Evolutionary conservation across 768 basidiomycete species (phyloP).

Genomic region (Macrolepiota dolichaula): DNA sequence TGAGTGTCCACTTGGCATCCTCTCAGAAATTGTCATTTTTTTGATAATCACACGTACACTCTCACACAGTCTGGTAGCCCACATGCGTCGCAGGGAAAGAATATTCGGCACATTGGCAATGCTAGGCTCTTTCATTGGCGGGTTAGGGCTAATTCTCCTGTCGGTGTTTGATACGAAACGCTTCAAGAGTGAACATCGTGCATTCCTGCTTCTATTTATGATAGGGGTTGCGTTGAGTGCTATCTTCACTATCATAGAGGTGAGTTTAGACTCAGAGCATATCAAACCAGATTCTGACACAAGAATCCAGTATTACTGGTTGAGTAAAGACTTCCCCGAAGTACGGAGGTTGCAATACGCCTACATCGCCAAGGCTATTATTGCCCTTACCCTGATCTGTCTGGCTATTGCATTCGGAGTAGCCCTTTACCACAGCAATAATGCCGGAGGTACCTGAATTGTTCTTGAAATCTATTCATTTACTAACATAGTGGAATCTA

Average conservation of each 20-base stretch:
- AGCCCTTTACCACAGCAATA: slow-evolving; percentile 36
- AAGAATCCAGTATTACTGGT: slow-evolving; percentile 53
- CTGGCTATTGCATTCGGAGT: slow-evolving; percentile 64
- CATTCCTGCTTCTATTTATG: slow-evolving; percentile 71
- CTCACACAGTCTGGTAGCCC: slow-evolving; percentile 47
- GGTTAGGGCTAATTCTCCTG: slow-evolving; percentile 61
- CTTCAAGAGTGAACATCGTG: slow-evolving; percentile 46
- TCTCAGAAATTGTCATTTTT: background rate
- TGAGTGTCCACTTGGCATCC: slow-evolving; percentile 25
- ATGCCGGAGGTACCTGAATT: slow-evolving; percentile 45
- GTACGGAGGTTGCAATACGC: slow-evolving; percentile 43
- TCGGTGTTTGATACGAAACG: slow-evolving; percentile 69
- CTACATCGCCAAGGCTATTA: slow-evolving; percentile 60
- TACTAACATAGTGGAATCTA: slow-evolving; percentile 17
- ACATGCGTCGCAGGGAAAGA: slow-evolving; percentile 54
- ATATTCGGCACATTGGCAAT: slow-evolving; percentile 57
- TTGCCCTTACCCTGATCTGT: slow-evolving; percentile 54
- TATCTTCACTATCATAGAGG: slow-evolving; percentile 72
- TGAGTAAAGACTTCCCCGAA: slow-evolving; percentile 51
- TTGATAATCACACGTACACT: slow-evolving; percentile 1
- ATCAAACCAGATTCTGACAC: background rate
- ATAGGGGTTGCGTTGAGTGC: slow-evolving; percentile 68
- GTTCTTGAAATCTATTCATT: background rate
- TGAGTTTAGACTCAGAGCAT: slow-evolving; percentile 18
- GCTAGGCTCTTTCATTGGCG: slow-evolving; percentile 58